Base-by-base conservation (phyloP, 306 rosid genomes). In the Lotus japonicus region DNA sequence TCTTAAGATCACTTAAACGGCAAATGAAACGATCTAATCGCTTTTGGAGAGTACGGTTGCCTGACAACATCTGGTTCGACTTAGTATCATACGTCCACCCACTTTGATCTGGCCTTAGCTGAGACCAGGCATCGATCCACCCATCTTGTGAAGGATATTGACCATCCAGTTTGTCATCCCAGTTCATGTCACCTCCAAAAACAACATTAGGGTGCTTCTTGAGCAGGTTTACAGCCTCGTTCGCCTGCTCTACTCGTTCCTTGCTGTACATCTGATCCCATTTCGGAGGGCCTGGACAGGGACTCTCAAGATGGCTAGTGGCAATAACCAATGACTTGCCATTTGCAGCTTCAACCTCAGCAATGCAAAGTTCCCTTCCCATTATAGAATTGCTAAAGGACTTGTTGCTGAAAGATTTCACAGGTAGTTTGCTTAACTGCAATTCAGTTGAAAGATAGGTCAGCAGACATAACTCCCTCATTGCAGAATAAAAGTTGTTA, bases 1-100 rank as follows among this genome's bases (percentile, higher is more conserved):
- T 65, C 80, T 81, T 76, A 76, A 82, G 81, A 80, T 86, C 95
- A 16, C 48, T 77, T 14, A 94, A 77, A 53, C 62, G 59, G 68
- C 96, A 92, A 63, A 88, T 17, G 66, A 92, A 86, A 9, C 98
- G 94, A 77, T 94, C 97, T 21, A 90, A 57, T 19, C 98, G 82
- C 76, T 75, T 86, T 56, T 84, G 95, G 74, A 94, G 80, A 9
- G 77, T 74, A 1, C 85, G 91, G 75, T 94, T 94, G 31, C 90
- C 92, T 2, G 86, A 11, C 71, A 90, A 64, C 98, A 94, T 90
- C 79, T 49, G 74, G 84, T 94, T 94, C 6, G 98, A 85, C 77
- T 90, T 90, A 62, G 98, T 94, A 80, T 94, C 98, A 70, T 94
- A 94, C 7, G 98, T 94, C 88, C 87, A 90, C 55, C 98, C 98